Evolutionary conservation across 257 asterid species (phyloP).

Genomic region (Rhazya stricta): DNA sequence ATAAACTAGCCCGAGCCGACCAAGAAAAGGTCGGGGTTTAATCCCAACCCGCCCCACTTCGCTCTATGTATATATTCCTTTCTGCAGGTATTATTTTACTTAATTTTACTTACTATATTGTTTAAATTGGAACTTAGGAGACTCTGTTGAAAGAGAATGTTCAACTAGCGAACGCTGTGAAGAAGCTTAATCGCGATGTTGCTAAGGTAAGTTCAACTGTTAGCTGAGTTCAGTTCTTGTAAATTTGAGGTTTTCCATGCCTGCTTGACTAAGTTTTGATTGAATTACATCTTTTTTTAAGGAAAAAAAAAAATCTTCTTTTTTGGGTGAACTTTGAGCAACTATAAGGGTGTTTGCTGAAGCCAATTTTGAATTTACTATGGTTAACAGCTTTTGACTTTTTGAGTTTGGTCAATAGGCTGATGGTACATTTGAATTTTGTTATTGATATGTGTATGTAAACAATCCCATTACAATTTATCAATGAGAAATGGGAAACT

Average conservation of each 20-base stretch:
- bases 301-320: neutral
- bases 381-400: neutral
- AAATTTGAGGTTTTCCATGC: neutral
- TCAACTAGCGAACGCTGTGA: conserved; percentile 30
- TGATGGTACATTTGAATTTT: neutral
- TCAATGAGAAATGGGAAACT: neutral
- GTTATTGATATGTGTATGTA: neutral
- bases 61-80: neutral
- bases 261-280: neutral
- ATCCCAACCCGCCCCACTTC: neutral
- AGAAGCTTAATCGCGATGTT: conserved; percentile 46
- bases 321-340: neutral
- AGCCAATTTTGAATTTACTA: neutral
- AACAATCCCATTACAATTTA: neutral
- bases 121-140: conserved; percentile 19
- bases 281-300: neutral
- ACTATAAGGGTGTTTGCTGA: neutral
- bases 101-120: neutral
- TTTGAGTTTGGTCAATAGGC: neutral
- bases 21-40: conserved; percentile 60
- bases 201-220: conserved; percentile 25
- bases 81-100: no score
- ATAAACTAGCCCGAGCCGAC: conserved; percentile 52
- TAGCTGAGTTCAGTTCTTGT: neutral
- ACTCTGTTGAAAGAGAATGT: conserved; percentile 37